Conservation (phyloP, 2,329 filamentous ascomycete species). For the Orbilia javanica region DNA sequence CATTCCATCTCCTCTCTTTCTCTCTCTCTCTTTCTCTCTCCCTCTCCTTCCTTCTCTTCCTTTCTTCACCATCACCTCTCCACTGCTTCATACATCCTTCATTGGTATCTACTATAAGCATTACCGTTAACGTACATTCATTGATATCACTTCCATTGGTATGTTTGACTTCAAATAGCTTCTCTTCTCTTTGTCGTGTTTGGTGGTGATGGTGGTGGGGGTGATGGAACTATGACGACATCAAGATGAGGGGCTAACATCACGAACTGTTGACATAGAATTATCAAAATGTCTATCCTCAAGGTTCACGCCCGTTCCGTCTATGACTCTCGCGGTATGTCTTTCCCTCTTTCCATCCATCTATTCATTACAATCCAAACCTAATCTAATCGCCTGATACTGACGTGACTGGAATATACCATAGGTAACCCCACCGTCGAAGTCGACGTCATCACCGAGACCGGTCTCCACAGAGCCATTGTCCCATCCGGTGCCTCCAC, state of each 20-base stretch:
- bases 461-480: constrained; percentile 95
- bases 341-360: neutral
- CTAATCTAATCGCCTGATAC: neutral
- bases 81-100: constrained; percentile 1
- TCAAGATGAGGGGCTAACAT: constrained; percentile 17
- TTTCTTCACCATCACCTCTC: constrained; percentile 6
- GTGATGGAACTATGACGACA: constrained; percentile 34
- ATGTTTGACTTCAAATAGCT: constrained; percentile 4
- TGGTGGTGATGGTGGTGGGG: neutral
- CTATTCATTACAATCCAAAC: neutral
- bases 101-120: constrained; percentile 1
- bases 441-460: constrained; percentile 96
- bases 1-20: neutral
- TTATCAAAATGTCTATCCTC: constrained; percentile 79
- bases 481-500: constrained; percentile 97
- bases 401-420: constrained; percentile 15
- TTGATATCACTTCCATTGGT: constrained; percentile 40
- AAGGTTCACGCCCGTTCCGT: constrained; percentile 94
- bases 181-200: neutral
- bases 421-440: constrained; percentile 94
- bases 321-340: constrained; percentile 88
- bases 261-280: neutral
- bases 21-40: constrained; percentile 2
- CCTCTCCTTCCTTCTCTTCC: neutral
- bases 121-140: constrained; percentile 36